phyloP scores from a whole-genome alignment of 2,329 filamentous ascomycete species.

The Colletotrichum viniferum region DNA sequence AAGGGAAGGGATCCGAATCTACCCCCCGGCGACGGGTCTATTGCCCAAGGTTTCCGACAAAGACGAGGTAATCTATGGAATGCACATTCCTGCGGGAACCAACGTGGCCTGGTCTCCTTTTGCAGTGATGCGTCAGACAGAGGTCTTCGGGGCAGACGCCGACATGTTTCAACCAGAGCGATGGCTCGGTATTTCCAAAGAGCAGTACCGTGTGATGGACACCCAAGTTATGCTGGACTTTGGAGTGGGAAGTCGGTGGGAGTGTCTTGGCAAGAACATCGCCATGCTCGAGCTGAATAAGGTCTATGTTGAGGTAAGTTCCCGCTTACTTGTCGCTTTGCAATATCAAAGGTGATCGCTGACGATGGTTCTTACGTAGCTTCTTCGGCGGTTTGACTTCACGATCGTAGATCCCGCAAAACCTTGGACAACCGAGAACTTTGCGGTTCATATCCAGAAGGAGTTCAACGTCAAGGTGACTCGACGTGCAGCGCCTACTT shows the following conservation, averaged over 20 bases:
- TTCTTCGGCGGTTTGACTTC: conserved; percentile 29
- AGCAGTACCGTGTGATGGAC: conserved; percentile 37
- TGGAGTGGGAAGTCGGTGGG: conserved; percentile 41
- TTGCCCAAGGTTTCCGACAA: conserved; percentile 40
- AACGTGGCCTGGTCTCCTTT: conserved; percentile 36
- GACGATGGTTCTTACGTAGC: conserved; percentile 15
- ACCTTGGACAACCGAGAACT: conserved; percentile 33
- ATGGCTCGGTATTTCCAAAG: conserved; percentile 38
- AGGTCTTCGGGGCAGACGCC: conserved; percentile 38
- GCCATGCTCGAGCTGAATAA: conserved; percentile 44
- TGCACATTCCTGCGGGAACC: conserved; percentile 33
- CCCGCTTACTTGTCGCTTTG: not conserved
- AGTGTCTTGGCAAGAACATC: conserved; percentile 40
- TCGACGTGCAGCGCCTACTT: not conserved
- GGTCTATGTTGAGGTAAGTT: conserved; percentile 43
- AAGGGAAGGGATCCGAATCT: conserved; percentile 47
- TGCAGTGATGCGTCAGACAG: conserved; percentile 34
- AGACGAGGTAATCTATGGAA: conserved; percentile 37
- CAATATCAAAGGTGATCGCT: not conserved
- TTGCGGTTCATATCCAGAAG: conserved; percentile 30
- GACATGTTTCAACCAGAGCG: conserved; percentile 37
- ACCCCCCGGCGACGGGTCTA: conserved; percentile 37
- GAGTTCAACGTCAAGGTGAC: conserved; percentile 25
- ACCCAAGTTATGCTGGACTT: conserved; percentile 36
- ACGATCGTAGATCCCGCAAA: conserved; percentile 27